Conservation (phyloP, 23 red algal species). For the Pyropia yezoensis region DNA sequence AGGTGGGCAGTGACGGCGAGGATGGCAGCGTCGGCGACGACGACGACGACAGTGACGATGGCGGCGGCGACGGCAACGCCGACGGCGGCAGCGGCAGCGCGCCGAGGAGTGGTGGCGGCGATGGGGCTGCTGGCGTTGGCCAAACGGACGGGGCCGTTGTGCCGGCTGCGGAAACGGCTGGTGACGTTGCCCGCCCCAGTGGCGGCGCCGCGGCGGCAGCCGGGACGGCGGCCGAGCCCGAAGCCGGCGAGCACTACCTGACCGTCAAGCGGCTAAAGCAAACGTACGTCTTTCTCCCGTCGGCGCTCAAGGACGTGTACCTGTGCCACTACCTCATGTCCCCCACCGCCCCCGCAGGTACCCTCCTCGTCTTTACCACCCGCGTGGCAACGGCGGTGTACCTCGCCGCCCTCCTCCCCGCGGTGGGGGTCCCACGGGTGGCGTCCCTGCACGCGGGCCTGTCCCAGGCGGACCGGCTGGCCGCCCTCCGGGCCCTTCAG, state of each 20-base stretch:
- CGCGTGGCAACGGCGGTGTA: slow-evolving; percentile 37
- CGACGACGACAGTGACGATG: no score
- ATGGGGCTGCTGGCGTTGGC: no score
- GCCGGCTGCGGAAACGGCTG: no score
- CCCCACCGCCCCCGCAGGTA: slow-evolving; percentile 13
- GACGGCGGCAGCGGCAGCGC: no score
- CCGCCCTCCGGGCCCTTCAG: slow-evolving; percentile 53
- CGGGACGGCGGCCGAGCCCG: slow-evolving; percentile 18
- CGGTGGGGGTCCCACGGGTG: slow-evolving; percentile 60
- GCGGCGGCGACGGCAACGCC: no score
- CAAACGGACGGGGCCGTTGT: no score
- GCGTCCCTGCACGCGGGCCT: slow-evolving; percentile 65
- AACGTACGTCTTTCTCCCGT: slow-evolving; percentile 52
- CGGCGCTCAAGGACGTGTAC: slow-evolving; percentile 43
- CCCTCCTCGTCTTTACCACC: slow-evolving; percentile 60
- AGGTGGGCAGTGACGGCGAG: no score
- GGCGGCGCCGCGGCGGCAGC: no score
- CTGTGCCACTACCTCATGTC: slow-evolving; percentile 55
- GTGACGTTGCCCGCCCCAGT: no score
- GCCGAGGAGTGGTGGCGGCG: no score
- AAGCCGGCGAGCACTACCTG: slow-evolving; percentile 28
- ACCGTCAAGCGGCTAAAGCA: slow-evolving; percentile 57
- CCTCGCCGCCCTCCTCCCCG: slow-evolving; percentile 31
- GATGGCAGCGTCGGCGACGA: no score
- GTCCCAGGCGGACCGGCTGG: slow-evolving; percentile 45